These are phyloP conservation scores for Verruconis gallopava DNA, from an alignment of 2,329 filamentous ascomycete species.

Conservation along the genomic window DNA sequence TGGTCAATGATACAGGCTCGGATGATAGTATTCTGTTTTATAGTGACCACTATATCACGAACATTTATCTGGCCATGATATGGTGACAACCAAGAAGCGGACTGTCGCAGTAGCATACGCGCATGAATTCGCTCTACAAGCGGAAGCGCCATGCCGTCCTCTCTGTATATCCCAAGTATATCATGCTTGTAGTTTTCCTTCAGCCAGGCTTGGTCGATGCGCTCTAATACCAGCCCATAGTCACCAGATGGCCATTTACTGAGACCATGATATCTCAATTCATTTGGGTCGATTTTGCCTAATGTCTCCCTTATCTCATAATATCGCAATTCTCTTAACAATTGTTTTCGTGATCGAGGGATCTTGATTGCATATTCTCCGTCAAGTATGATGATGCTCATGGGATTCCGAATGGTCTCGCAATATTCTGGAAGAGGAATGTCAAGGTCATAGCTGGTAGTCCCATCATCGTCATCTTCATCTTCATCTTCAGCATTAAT, in stretches of 20 bases:
- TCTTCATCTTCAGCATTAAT: not conserved
- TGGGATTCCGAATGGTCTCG: conserved; percentile 1
- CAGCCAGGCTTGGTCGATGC: not conserved
- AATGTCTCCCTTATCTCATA: conserved; percentile 1
- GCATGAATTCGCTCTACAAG: not conserved
- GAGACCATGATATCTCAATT: conserved; percentile 1
- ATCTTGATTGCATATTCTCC: not conserved
- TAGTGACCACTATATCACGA: conserved; percentile 1
- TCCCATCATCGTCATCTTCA: not conserved
- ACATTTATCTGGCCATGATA: not conserved
- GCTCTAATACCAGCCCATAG: not conserved
- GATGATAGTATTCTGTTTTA: not conserved
- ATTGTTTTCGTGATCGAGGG: conserved; percentile 1
- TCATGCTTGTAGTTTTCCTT: not conserved
- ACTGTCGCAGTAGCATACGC: not conserved
- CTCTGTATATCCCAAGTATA: not conserved
- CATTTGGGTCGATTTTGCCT: not conserved
- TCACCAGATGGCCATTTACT: conserved; percentile 1
- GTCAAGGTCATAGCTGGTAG: not conserved
- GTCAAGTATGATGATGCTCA: conserved; percentile 1
- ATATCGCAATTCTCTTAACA: conserved; percentile 1
- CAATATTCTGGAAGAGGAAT: not conserved
- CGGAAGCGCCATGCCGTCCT: not conserved
- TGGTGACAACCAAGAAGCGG: not conserved
- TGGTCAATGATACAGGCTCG: conserved; percentile 1